Evolutionary conservation across 176 grass and related monocot species (phyloP).

Genomic region (Raddia distichophylla): DNA sequence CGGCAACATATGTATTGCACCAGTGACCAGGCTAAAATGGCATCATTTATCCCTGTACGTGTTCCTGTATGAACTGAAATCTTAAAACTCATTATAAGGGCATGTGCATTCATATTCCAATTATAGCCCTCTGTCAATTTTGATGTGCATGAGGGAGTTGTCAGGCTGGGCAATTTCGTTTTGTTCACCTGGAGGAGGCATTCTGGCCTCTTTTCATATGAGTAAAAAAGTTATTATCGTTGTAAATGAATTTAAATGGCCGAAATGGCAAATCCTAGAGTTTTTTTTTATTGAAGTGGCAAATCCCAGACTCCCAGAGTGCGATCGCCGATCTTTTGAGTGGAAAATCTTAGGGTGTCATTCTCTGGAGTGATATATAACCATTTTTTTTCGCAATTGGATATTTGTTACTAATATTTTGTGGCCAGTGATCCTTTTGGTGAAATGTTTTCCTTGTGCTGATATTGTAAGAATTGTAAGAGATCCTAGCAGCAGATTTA

Average conservation of each 20-base stretch:
- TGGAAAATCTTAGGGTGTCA: no score
- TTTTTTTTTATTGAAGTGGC: no score
- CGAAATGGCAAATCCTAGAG: no score
- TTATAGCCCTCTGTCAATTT: not conserved
- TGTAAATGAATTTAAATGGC: no score
- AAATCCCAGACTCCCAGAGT: no score
- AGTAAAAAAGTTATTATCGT: no score
- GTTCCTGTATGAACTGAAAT: not conserved
- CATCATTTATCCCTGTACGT: not conserved
- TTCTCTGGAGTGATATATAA: no score
- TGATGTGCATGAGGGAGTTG: not conserved
- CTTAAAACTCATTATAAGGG: constrained; percentile 5
- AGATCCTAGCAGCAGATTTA: not conserved
- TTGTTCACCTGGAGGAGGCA: no score
- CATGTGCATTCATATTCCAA: not conserved
- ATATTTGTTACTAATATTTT: not conserved
- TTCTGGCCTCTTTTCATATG: no score
- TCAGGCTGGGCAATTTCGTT: no score
- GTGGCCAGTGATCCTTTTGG: not conserved
- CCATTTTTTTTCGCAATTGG: no score
- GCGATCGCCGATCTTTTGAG: no score
- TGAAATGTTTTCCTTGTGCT: not conserved
- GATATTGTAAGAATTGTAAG: not conserved
- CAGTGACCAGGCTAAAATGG: not conserved
- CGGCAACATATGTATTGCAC: not conserved